Conservation (phyloP, 2,329 filamentous ascomycete species). For the Ambrosiella cleistominuta region DNA sequence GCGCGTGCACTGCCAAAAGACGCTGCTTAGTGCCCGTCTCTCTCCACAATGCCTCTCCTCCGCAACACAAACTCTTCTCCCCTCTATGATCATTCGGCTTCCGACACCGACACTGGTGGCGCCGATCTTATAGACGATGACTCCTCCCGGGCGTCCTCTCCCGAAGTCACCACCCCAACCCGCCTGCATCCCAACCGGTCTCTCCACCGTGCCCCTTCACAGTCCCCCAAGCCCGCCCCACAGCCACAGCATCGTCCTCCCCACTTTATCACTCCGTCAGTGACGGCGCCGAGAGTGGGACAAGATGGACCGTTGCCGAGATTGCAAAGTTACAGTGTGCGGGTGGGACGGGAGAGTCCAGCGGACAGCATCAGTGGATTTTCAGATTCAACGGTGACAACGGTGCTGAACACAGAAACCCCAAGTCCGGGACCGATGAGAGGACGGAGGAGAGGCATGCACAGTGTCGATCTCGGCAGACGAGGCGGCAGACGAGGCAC, state of each 20-base stretch:
- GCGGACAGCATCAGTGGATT: neutral
- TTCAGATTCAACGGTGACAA: slow-evolving; percentile 10
- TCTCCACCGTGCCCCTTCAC: neutral
- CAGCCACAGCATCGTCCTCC: neutral
- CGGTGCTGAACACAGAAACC: neutral
- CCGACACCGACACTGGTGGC: slow-evolving; percentile 11
- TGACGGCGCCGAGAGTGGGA: neutral
- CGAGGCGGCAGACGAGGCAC: neutral
- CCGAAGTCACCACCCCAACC: neutral
- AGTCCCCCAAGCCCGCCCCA: neutral
- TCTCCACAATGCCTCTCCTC: neutral
- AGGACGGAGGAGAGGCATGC: neutral
- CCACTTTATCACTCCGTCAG: neutral
- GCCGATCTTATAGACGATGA: slow-evolving; percentile 1
- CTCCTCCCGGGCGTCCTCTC: slow-evolving; percentile 7
- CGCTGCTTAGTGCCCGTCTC: neutral
- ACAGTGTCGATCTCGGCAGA: neutral
- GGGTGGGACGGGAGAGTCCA: neutral
- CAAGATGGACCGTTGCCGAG: neutral
- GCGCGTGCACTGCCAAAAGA: neutral
- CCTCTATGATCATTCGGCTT: slow-evolving; percentile 12
- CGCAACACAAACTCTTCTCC: slow-evolving; percentile 9
- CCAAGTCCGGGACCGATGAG: neutral
- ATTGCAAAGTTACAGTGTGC: slow-evolving; percentile 2
- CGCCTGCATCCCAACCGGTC: neutral